phyloP scores from a whole-genome alignment of 352 stramenopile species.

The Pythium phragmiticola region DNA sequence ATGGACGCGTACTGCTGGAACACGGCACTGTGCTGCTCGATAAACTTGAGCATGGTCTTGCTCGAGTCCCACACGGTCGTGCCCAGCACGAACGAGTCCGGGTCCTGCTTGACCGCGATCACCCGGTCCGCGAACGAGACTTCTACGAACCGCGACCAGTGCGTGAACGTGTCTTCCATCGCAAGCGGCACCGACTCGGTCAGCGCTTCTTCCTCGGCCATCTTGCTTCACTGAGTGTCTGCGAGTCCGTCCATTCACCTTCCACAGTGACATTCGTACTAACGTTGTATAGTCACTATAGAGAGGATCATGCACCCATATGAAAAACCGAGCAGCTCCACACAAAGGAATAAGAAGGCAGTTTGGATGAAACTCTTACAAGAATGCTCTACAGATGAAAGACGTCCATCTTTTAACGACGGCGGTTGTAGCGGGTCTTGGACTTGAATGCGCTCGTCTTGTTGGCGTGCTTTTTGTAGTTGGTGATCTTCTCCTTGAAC shows the following conservation, averaged over 20 bases:
- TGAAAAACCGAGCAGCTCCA: background rate
- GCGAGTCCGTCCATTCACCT: no score
- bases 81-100: constrained; percentile 79
- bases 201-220: constrained; percentile 61
- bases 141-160: constrained; percentile 76
- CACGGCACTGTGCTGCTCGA: constrained; percentile 52
- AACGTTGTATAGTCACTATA: constrained; percentile 1
- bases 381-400: background rate
- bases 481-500: constrained; percentile 92
- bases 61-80: constrained; percentile 85
- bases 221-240: constrained; percentile 7
- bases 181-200: constrained; percentile 53
- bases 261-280: background rate
- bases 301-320: background rate
- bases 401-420: constrained; percentile 41
- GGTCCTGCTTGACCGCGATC: constrained; percentile 65
- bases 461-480: constrained; percentile 87
- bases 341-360: background rate
- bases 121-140: constrained; percentile 50
- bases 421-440: constrained; percentile 82
- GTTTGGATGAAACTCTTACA: background rate
- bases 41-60: constrained; percentile 86
- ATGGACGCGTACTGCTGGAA: constrained; percentile 65
- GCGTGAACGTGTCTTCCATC: constrained; percentile 77
- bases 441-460: constrained; percentile 91